Conservation (phyloP, 129 eudicot genomes). For the Artemisia tridentata region DNA sequence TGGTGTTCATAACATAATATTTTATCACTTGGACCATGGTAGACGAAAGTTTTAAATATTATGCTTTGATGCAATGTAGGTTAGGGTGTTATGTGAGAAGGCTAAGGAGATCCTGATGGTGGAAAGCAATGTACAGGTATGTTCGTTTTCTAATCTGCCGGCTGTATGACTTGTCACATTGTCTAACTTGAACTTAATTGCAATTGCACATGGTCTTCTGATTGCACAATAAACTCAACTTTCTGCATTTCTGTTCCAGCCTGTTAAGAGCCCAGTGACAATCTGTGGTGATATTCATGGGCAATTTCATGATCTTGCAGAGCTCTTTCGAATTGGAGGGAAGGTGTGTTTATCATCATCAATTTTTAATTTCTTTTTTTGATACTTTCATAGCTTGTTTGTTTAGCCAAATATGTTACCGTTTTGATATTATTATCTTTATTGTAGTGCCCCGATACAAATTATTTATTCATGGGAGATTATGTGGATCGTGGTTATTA, state of each 20-base stretch:
- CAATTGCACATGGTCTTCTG: too few species aligned
- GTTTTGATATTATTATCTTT: conserved; percentile 9
- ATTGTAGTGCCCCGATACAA: conserved; percentile 86
- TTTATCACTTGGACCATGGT: too few species aligned
- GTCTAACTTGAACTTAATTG: not conserved
- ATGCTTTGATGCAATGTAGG: conserved; percentile 37
- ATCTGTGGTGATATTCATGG: conserved; percentile 97
- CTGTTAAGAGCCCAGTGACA: conserved; percentile 93
- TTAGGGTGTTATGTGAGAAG: conserved; percentile 71
- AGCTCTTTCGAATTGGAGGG: conserved; percentile 90
- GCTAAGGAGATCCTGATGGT: conserved; percentile 86
- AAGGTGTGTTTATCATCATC: conserved; percentile 40
- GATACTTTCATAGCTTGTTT: not conserved
- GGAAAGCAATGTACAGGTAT: conserved; percentile 93
- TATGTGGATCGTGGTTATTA: conserved; percentile 96
- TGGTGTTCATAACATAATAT: too few species aligned
- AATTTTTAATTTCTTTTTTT: not conserved
- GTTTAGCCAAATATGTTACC: not conserved
- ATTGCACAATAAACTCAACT: not conserved
- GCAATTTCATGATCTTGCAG: conserved; percentile 95
- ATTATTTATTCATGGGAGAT: conserved; percentile 92
- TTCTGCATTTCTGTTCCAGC: conserved; percentile 39
- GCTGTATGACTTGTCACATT: not conserved
- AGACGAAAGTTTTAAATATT: too few species aligned
- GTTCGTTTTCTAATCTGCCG: not conserved